A percentile compares a stretch with the other conserved stretches of the same genome.
phyloP scores from a whole-genome alignment of 2,329 filamentous ascomycete genomes.

The Botrytis hyacinthi region DNA sequence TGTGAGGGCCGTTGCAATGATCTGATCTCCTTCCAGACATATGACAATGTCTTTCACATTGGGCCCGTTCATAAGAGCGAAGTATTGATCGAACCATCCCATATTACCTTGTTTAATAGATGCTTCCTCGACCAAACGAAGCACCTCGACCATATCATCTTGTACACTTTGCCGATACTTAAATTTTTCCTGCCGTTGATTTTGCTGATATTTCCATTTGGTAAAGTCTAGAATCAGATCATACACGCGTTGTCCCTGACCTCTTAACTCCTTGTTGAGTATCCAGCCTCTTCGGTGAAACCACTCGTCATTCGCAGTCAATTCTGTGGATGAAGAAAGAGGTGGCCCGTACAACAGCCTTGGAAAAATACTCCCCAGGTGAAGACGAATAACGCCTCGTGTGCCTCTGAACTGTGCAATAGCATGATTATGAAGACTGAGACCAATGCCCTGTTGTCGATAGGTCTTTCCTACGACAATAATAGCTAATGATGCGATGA shows the following conservation, averaged over 20 bases:
- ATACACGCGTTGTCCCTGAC: conserved; percentile 49
- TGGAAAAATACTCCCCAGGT: conserved; percentile 59
- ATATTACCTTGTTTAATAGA: conserved; percentile 48
- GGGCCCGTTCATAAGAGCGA: conserved; percentile 48
- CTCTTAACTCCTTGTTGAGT: conserved; percentile 45
- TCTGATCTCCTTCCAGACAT: conserved; percentile 47
- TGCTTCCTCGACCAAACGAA: conserved; percentile 51
- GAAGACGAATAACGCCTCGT: conserved; percentile 52
- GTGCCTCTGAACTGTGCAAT: conserved; percentile 49
- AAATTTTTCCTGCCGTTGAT: conserved; percentile 45
- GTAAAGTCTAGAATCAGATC: conserved; percentile 55
- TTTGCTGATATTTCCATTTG: conserved; percentile 44
- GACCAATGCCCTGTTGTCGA: conserved; percentile 51
- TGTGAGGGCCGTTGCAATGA: conserved; percentile 55
- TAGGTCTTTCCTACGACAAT: conserved; percentile 52
- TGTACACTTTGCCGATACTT: conserved; percentile 35
- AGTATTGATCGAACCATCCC: conserved; percentile 61
- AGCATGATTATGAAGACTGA: conserved; percentile 52
- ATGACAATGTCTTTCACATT: conserved; percentile 54
- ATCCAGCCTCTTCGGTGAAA: conserved; percentile 55
- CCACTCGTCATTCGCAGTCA: conserved; percentile 47
- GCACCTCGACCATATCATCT: conserved; percentile 47
- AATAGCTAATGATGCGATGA: conserved; percentile 55
- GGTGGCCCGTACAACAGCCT: conserved; percentile 56
- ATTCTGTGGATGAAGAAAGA: conserved; percentile 33